These are phyloP conservation scores for Sordariomycetes sp. DNA, from an alignment of 2,329 filamentous ascomycete species.

Conservation along the genomic window DNA sequence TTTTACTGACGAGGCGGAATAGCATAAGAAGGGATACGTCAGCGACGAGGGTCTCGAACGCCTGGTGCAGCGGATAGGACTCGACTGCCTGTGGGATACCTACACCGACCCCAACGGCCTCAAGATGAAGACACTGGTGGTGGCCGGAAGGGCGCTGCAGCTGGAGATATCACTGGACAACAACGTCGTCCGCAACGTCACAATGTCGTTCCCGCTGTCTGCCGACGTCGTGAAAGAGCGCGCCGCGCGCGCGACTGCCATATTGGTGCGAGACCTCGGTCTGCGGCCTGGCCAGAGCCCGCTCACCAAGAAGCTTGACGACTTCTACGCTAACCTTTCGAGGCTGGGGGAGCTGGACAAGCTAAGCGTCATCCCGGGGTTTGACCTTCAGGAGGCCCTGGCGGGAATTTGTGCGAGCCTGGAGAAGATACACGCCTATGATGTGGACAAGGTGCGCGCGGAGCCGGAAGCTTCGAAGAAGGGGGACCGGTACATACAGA, in stretches of 20 bases:
- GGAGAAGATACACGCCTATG: constrained; percentile 59
- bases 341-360: constrained; percentile 59
- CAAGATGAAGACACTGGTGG: constrained; percentile 44
- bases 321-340: constrained; percentile 62
- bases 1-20: neutral
- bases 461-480: constrained; percentile 32
- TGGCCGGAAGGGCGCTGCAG: constrained; percentile 50
- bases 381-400: constrained; percentile 71
- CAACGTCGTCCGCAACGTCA: constrained; percentile 51
- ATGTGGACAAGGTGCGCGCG: constrained; percentile 46
- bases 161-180: constrained; percentile 52
- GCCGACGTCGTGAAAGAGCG: constrained; percentile 47
- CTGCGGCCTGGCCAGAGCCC: constrained; percentile 49
- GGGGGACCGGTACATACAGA: constrained; percentile 36
- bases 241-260: constrained; percentile 49
- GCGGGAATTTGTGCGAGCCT: constrained; percentile 64
- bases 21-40: constrained; percentile 49
- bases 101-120: constrained; percentile 32
- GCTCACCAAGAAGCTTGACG: constrained; percentile 59
- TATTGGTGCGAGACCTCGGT: constrained; percentile 55
- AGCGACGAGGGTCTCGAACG: constrained; percentile 63
- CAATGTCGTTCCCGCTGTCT: constrained; percentile 52
- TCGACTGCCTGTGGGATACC: constrained; percentile 52
- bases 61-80: constrained; percentile 54
- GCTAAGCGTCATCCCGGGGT: constrained; percentile 54